Evolutionary conservation across 176 grass and related monocot genomes (phyloP).

Genomic region (Oryza meyeriana): DNA sequence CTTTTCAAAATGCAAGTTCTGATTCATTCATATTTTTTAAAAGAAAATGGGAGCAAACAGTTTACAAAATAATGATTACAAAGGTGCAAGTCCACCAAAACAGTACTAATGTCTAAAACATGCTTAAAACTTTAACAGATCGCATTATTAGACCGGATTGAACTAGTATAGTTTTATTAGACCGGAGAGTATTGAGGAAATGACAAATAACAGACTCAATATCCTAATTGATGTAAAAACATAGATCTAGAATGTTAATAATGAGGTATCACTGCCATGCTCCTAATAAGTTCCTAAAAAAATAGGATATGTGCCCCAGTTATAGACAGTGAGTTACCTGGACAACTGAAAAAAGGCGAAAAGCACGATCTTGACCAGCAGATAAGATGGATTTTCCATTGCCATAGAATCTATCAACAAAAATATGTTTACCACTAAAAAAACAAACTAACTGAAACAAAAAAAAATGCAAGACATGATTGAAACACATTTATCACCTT

Average conservation of each 20-base stretch:
- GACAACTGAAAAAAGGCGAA: slow-evolving; percentile 94
- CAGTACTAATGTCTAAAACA: background rate
- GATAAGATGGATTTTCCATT: slow-evolving; percentile 93
- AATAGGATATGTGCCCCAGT: background rate
- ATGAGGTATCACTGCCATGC: background rate
- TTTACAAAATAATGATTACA: background rate
- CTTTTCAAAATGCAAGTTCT: background rate
- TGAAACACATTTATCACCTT: slow-evolving; percentile 47
- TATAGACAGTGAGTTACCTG: slow-evolving; percentile 57
- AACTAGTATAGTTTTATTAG: background rate
- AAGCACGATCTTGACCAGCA: slow-evolving; percentile 92
- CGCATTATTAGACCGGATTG: background rate
- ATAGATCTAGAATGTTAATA: background rate
- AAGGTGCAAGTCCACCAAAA: background rate
- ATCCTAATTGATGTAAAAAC: background rate
- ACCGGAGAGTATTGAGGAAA: background rate
- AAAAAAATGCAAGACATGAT: background rate
- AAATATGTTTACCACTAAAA: slow-evolving; percentile 15
- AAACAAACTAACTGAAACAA: slow-evolving; percentile 14
- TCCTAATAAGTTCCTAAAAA: background rate
- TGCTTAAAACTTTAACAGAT: background rate
- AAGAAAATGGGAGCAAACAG: background rate
- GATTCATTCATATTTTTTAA: background rate
- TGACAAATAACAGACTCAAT: background rate
- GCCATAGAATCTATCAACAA: slow-evolving; percentile 79